Percentiles rank a stretch among this genome's conserved stretches.
phyloP scores from a whole-genome alignment of 768 basidiomycete species.

The Trametes cingulata region DNA sequence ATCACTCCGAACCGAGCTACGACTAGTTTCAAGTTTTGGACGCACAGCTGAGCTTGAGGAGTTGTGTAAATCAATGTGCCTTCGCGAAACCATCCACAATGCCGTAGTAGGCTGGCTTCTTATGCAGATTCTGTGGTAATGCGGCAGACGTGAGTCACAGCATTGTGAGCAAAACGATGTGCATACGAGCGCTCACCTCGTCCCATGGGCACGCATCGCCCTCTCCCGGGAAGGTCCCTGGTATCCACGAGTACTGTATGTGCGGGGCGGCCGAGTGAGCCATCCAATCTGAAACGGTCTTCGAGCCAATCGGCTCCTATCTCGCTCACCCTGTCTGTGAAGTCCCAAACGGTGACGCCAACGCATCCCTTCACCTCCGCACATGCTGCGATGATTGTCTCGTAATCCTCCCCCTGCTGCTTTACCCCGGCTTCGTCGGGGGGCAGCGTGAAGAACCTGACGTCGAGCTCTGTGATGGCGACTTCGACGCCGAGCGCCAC shows the following conservation, averaged over 20 bases:
- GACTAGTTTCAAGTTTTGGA: no score
- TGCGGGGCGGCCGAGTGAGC: neutral
- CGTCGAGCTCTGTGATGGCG: conserved; percentile 70
- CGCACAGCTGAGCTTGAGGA: neutral
- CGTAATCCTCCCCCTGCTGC: conserved; percentile 59
- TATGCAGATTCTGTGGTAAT: neutral
- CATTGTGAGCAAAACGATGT: neutral
- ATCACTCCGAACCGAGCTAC: no score
- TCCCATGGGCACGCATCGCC: conserved; percentile 34
- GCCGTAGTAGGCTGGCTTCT: conserved; percentile 9
- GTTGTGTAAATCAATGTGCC: neutral
- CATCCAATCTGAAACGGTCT: no score
- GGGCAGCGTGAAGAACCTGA: conserved; percentile 52
- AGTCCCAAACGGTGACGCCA: conserved; percentile 43
- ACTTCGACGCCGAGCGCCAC: conserved; percentile 62
- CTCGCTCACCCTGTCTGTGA: conserved; percentile 34
- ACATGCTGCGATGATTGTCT: conserved; percentile 54
- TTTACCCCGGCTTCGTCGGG: conserved; percentile 41
- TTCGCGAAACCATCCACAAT: conserved; percentile 3
- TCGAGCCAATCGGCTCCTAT: neutral
- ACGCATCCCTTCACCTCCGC: conserved; percentile 37
- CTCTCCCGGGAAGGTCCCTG: conserved; percentile 32
- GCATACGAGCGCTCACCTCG: conserved; percentile 19
- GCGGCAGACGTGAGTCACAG: neutral
- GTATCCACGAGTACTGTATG: conserved; percentile 36